Base-by-base conservation (phyloP, 768 basidiomycete genomes). In the Tephrocybe sp. region DNA sequence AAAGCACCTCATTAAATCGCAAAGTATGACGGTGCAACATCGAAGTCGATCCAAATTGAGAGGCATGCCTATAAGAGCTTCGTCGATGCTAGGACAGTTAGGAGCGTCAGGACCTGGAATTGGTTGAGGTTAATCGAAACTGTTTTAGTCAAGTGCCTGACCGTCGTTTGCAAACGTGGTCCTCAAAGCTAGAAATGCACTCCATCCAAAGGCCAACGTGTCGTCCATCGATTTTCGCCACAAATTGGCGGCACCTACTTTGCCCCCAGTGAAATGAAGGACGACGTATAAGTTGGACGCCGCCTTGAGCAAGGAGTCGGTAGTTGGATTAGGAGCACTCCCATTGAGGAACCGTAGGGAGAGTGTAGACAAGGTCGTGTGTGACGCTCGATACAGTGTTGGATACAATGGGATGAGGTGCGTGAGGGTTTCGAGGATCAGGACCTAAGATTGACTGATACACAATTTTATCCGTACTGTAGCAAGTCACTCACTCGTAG, bases 151-250 rank as follows among this genome's bases (percentile, higher is more conserved):
- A 46, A 34, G 19, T 15, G 25, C 3, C 22, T 48, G 61, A 81
- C 81, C 72, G 53, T 75, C 66, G 48, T 61, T 59, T 15, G 68
- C 69, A 57, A 81, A 88, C 12, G 87, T 85, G 11, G 80, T 78
- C 50, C 86, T 71, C 42, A 92, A 52, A 5, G 72, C 64, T 22
- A 68, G 52, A 60, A 88, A 79, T 2, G 86, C 77, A 50, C 70
- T 73, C 81, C 81, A 84, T n/a, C 79, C 82, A 58, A 84, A 82
- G 0, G 68, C 69, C 42, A 92, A 51, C 1, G 83, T 82, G 23
- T 85, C 85, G 42, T 91, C 87, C 21, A 91, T 50, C 13, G 81
- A 82, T 57, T 86, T 89, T 54, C 84, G 76, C 91, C 91, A 93
- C 4, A 86, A 57, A 44, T 71, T 78, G 10, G 80, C 73, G 13